Evolutionary conservation across 2,329 filamentous ascomycete species (phyloP), one percentile per base, ranked within the genome.

Genomic region (Chlorencoelia australis): DNA sequence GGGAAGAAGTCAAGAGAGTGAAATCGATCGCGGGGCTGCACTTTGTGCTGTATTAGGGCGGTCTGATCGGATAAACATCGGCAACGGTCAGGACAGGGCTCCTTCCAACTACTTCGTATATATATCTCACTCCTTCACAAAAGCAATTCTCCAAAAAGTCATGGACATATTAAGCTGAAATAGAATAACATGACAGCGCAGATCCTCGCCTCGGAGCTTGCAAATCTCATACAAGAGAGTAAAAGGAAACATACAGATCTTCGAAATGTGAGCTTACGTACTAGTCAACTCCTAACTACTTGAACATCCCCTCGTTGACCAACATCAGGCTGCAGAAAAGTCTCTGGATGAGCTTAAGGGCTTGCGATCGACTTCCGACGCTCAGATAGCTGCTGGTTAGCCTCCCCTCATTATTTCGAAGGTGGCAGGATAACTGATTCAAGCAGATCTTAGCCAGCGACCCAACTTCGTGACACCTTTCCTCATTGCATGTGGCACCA

Each of bases 211-310:
- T 79, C 83, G 40, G 88, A 95, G 72, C 75, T 95, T 59, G 75
- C 81, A 55, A 93, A 85, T 64, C 75, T 95, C 59, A 81, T 94
- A 53, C 85, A 93, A 61, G 91, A 98, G 67, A 91, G 88, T 58
- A 96, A 94, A 64, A 76, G 89, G 54, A 96, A 94, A 63, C 82
- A 95, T 60, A 76, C 82, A 50, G 91, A 96, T 53, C 69, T 98
- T 35, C 78, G 83, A 66, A 83, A 82, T 71, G 82, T 81, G 63
- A 52, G 71, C 41, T 44, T 43, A 44, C 24, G 37, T 41, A 30
- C 13, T 21, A 7, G 14, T n/a, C 5, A 15, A 20, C n/a, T 8
- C 15, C 9, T 25, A 35, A 34, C 13, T 19, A 30, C 33, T 24
- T 26, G 11, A 20, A 39, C 13, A 38, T 30, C 11, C 26, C 17